These are phyloP conservation scores for Ogataea haglerorum DNA, from an alignment of 805 yeast species.

Conservation along the genomic window DNA sequence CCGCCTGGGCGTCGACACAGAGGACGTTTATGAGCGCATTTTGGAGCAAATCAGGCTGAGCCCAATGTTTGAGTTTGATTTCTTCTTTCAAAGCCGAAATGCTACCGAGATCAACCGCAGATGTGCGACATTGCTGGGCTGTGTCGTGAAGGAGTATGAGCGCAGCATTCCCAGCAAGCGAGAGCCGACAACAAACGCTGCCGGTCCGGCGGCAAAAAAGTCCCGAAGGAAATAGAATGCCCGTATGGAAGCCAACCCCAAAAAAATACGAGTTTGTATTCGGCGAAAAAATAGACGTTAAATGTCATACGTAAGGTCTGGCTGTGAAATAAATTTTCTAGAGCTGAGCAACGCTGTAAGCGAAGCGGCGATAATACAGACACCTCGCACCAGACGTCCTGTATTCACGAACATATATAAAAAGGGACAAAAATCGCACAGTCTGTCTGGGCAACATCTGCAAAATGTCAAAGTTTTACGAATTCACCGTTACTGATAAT, in stretches of 20 bases:
- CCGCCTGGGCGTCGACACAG: constrained; percentile 75
- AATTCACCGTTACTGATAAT: constrained; percentile 59
- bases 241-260: not conserved
- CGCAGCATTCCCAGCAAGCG: constrained; percentile 14
- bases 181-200: not conserved
- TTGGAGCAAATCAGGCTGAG: constrained; percentile 70
- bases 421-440: not conserved
- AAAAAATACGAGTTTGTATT: constrained; percentile 1
- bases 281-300: constrained; percentile 2
- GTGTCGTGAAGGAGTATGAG: constrained; percentile 70
- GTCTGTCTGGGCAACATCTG: not conserved
- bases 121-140: constrained; percentile 70
- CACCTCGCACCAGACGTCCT: no score
- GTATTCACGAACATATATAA: not conserved
- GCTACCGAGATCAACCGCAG: constrained; percentile 78
- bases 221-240: not conserved
- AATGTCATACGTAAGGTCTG: not conserved
- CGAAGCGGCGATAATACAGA: not conserved
- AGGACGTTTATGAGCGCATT: constrained; percentile 74
- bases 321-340: not conserved
- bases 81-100: constrained; percentile 78
- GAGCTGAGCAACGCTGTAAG: not conserved
- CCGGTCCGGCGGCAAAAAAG: not conserved
- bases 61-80: constrained; percentile 81
- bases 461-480: constrained; percentile 60